Percentiles rank a stretch among this genome's conserved stretches.
These are phyloP conservation scores for Lactarius vividus DNA, from an alignment of 768 basidiomycete genomes.

Conservation along the genomic window DNA sequence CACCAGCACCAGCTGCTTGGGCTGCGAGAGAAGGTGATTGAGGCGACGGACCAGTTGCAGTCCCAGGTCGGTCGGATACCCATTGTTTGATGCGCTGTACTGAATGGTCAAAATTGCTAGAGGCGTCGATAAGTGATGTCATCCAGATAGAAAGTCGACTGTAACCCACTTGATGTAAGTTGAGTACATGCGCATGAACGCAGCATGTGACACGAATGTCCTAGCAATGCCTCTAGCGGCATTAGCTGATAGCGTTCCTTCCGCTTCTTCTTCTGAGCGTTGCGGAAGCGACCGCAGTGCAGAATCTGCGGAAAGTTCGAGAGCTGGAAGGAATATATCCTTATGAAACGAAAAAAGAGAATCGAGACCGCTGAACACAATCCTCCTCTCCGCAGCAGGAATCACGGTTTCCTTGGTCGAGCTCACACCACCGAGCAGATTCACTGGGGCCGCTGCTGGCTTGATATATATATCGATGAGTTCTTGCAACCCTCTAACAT, in stretches of 20 bases:
- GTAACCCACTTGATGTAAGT: slow-evolving; percentile 89
- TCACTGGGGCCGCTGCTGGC: slow-evolving; percentile 70
- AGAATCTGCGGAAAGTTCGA: slow-evolving; percentile 74
- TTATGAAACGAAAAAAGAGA: slow-evolving; percentile 89
- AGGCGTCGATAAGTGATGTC: slow-evolving; percentile 21
- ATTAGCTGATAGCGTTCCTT: slow-evolving; percentile 68
- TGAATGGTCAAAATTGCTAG: slow-evolving; percentile 91
- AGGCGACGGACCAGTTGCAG: slow-evolving; percentile 41
- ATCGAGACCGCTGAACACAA: slow-evolving; percentile 91
- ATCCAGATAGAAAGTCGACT: slow-evolving; percentile 12
- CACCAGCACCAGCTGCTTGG: slow-evolving; percentile 40
- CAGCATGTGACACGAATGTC: slow-evolving; percentile 90
- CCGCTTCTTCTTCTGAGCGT: slow-evolving; percentile 54
- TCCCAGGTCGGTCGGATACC: slow-evolving; percentile 56
- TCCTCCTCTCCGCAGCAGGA: slow-evolving; percentile 79
- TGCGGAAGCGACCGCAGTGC: slow-evolving; percentile 52
- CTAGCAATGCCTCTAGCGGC: slow-evolving; percentile 82
- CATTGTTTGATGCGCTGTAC: slow-evolving; percentile 85
- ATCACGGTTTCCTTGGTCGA: slow-evolving; percentile 81
- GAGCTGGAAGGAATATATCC: slow-evolving; percentile 86
- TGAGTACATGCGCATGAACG: slow-evolving; percentile 99
- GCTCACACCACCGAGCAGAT: slow-evolving; percentile 64
- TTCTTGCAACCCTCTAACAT: slow-evolving; percentile 91
- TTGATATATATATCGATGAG: slow-evolving; percentile 94
- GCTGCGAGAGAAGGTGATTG: slow-evolving; percentile 55